Base-by-base conservation (phyloP, 2,329 filamentous ascomycete genomes). In the Fusarium sp. region DNA sequence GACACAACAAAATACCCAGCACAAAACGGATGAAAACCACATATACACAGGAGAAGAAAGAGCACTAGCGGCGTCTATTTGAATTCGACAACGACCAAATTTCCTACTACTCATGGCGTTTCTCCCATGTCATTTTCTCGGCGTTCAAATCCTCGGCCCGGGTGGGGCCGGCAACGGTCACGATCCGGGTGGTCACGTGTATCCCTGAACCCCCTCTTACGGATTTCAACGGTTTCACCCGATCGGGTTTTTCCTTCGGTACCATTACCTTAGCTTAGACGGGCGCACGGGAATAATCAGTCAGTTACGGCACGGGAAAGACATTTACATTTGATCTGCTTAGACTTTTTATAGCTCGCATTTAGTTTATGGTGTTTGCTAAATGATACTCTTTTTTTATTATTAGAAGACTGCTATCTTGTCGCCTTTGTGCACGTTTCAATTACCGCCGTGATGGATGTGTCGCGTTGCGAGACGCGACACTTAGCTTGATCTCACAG, bases 171-270 rank as follows among this genome's bases (percentile, higher is more conserved):
- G 18, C n/a, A 44, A 44, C 63, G 66, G 63, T 73, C 61, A 62
- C 57, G 60, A 62, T 63, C 66, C 70, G 61, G 70, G 66, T 73
- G 44, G 50, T 74, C 71, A 74, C 71, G 71, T 74, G 71, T 26
- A 64, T 53, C 62, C 69, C 54, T 47, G 18, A 44, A 17, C 38
- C 50, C 59, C 38, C 30, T 57, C 50, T 28, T 28, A 24, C 55
- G 36, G 24, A 53, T 24, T 53, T 55, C 28, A 51, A 58, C 62
- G 71, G 63, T 58, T 65, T 68, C 41, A 59, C 64, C 72, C 72
- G 68, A 75, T 55, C 18, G 35, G 30, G 44, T 30, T 44, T 44
- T 26, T 28, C 36, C 32, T 53, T 53, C 32, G 18, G n/a, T 53
- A 26, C 50, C 50, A 41, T 39, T 35, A 35, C 22, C 45, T 48